Evolutionary conservation across 805 yeast genomes (phyloP), one percentile per base, ranked within the genome.

Genomic region (Yamadazyma paraphyllophila): DNA sequence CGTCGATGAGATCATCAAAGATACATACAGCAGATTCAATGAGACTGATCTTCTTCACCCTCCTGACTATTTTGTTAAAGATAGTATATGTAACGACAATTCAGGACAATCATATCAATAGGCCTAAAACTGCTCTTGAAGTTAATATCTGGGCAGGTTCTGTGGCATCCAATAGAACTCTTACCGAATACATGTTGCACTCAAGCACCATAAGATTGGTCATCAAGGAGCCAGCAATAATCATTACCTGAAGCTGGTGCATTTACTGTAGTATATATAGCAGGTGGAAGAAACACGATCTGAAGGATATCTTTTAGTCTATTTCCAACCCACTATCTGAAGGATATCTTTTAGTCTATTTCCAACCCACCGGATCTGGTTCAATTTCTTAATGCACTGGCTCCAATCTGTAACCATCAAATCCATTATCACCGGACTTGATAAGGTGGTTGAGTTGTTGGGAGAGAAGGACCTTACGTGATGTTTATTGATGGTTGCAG

Each of bases 231-330:
- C 69, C 2, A 59, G 61, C 4, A 68, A 66, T 20, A 48, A 38
- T 53, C 76, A 2, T 61, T 69, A 45, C 76, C 66, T 31, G 77
- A 81, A 53, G 88, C 91, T 40, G 85, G 86, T 2, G 76, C 88
- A 1, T 76, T 78, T 64, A 85, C 88, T 0, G 63, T 83, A 51
- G 83, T 80, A 0, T 79, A 76, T 52, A n/a, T n/a, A n/a, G n/a
- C n/a, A n/a, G n/a, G n/a, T n/a, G n/a, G n/a, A n/a, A n/a, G n/a
- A n/a, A n/a, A n/a, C n/a, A n/a, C n/a, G n/a, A n/a, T n/a, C n/a
- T n/a, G n/a, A n/a, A n/a, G n/a, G n/a, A n/a, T n/a, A 67, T 85
- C 36, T 83, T 86, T 52, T 86, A 85, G 62, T 75, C 73, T 17
- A 66, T 71, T 37, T 73, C 74, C 27, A 62, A 65, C 45, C 54